Base-by-base conservation (phyloP, 306 rosid genomes). In the Heteromeles arbutifolia region DNA sequence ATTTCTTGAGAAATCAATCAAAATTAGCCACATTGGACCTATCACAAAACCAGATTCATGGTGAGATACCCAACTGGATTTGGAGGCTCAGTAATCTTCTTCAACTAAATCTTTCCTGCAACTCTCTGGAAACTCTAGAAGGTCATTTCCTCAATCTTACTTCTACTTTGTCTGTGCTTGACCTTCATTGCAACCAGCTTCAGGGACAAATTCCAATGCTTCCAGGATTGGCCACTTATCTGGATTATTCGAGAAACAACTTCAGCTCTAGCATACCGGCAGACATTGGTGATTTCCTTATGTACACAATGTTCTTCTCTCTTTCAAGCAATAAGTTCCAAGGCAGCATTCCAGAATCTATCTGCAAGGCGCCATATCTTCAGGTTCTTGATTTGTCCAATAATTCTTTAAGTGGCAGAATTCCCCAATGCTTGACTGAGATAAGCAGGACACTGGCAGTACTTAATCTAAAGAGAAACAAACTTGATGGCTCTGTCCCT, bases 101-200 rank as follows among this genome's bases (percentile, higher is more conserved):
- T 1, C 14, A 8, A 1, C 69, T 92, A 45, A 92, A 90, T 65
- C 86, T 92, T n/a, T 90, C 96, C 54, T 50, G 57, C 72, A 92
- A 92, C 57, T 65, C 34, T 0, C 61, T 92, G 15, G 43, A 0
- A 10, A 31, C 39, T 21, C 11, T 79, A 1, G 81, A 68, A 61
- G 84, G 73, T 52, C 65, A 72, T 18, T n/a, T 64, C 0, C 19
- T 11, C n/a, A 65, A 79, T 69, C 17, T 31, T 0, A 5, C 58
- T 29, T 37, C 26, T 21, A 0, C 0, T 0, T 7, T 84, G 26
- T 11, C 0, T 10, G 0, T 25, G 50, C 54, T 87, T 31, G 90
- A 87, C 74, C 82, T 87, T 50, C 85, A 78, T 61, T 77, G 72
- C 8, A 84, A 87, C 76, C 24, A 54, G 19, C n/a, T 87, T 9